Evolutionary conservation across 164 flowering plant genomes (phyloP), one percentile per base, ranked within the genome.

Genomic region (Santalum album): DNA sequence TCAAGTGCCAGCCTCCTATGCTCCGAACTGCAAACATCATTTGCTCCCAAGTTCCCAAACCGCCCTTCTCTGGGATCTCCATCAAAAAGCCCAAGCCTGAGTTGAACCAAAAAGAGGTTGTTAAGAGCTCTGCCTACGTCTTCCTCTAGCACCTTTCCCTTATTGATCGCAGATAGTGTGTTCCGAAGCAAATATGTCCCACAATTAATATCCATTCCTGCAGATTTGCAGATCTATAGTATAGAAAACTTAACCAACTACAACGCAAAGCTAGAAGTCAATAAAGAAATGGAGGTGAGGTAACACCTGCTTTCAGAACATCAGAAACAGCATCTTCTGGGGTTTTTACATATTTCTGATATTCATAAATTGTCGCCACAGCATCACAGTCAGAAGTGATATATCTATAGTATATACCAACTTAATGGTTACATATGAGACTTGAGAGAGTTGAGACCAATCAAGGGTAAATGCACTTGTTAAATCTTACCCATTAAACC

Each of bases 371-470:
- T 5, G 87, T 85, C n/a, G 91, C 94, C 58, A 92, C 95, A 12
- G 98, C 99, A 75, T 86, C 96, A 75, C 99, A 92, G 58, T 92
- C 99, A 2, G 99, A 86, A 53, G 95, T 72, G 42, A 92, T 79
- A 58, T 92, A 92, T 62, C 98, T 92, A 84, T 61, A 54, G 17
- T 51, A 20, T 3, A 61, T 22, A 46, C 46, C 62, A 52, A 16
- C 55, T 26, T 26, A 34, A 46, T 25, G 24, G 40, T 51, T 23
- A 39, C 22, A 49, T 21, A 6, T 3, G 23, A 38, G 16, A 38
- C 16, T 15, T 9, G 16, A 9, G 34, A 38, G 16, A 38, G 14
- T 11, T 12, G 3, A 38, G 42, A 15, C 16, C 42, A 38, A 2
- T 38, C 16, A 14, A 38, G 3, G 0, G 14, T 32, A 46, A 24